Conservation (phyloP, 805 yeast species). For the Hermanozyma aechmeae region DNA sequence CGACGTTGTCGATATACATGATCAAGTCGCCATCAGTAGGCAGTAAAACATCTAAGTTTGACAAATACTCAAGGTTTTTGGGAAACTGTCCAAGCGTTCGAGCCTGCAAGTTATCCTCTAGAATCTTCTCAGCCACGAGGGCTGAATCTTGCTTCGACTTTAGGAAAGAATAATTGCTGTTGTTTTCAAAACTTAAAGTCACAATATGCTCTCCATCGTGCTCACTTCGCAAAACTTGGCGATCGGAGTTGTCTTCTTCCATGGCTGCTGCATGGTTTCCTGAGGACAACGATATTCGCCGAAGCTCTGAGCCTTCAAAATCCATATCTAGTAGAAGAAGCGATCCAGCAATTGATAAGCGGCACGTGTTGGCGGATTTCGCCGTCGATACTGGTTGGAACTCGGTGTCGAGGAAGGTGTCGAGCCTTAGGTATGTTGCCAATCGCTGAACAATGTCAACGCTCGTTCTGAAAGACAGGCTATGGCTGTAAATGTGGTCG, state of each 20-base stretch:
- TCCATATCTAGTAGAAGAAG: constrained; percentile 32
- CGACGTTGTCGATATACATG: constrained; percentile 19
- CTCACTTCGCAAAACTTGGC: too few species aligned
- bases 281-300: constrained; percentile 25
- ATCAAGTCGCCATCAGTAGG: constrained; percentile 22
- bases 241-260: constrained; percentile 1
- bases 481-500: too few species aligned
- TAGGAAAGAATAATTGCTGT: background rate
- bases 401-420: constrained; percentile 32
- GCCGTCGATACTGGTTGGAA: constrained; percentile 11
- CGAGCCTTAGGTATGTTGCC: constrained; percentile 30
- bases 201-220: too few species aligned
- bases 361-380: constrained; percentile 3
- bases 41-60: constrained; percentile 25
- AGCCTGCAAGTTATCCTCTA: constrained; percentile 16
- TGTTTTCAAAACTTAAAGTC: background rate
- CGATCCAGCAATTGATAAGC: constrained; percentile 35
- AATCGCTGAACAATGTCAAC: constrained; percentile 29
- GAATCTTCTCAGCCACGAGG: constrained; percentile 18
- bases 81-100: constrained; percentile 22
- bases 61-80: constrained; percentile 24
- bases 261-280: constrained; percentile 14
- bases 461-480: constrained; percentile 22
- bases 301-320: constrained; percentile 16
- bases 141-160: background rate